A percentile compares a stretch with the other conserved stretches of the same genome.
Evolutionary conservation across 2,329 filamentous ascomycete species (phyloP).

Genomic region (Fusarium verticillioides): DNA sequence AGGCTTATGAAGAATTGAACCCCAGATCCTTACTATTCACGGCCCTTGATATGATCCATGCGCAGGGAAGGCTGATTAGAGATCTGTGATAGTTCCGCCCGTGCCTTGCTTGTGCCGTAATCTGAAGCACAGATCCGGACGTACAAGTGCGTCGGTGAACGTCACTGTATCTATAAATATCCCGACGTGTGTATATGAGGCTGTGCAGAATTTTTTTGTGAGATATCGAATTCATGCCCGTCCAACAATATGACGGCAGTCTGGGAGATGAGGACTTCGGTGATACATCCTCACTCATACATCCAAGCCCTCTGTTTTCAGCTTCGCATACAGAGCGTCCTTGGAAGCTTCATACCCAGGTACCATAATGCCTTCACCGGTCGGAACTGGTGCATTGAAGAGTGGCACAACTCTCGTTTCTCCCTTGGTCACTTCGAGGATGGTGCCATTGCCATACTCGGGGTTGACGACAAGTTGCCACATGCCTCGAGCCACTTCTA

Average conservation of each 20-base stretch:
- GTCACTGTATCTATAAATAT: conserved; percentile 8
- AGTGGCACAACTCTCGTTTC: conserved; percentile 45
- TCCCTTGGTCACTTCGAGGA: conserved; percentile 46
- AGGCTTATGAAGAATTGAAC: conserved; percentile 18
- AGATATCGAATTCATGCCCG: background rate
- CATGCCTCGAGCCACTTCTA: conserved; percentile 49
- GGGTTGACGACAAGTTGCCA: conserved; percentile 42
- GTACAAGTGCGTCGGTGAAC: background rate
- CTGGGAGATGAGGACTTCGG: background rate
- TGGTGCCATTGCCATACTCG: conserved; percentile 47
- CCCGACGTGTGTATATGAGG: background rate
- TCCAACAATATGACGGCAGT: background rate
- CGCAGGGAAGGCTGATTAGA: conserved; percentile 21
- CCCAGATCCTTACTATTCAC: conserved; percentile 20
- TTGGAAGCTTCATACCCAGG: conserved; percentile 41
- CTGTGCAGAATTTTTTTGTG: background rate
- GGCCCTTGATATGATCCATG: conserved; percentile 25
- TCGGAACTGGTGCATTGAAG: conserved; percentile 43
- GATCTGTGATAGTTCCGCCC: background rate
- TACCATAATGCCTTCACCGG: conserved; percentile 35
- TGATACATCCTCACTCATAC: conserved; percentile 25
- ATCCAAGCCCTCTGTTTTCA: conserved; percentile 39
- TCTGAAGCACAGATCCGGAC: conserved; percentile 10
- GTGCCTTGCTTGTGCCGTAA: conserved; percentile 16
- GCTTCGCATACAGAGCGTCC: conserved; percentile 32